phyloP scores from a whole-genome alignment of 2,329 filamentous ascomycete genomes.

The Zymoseptoria crescenta region DNA sequence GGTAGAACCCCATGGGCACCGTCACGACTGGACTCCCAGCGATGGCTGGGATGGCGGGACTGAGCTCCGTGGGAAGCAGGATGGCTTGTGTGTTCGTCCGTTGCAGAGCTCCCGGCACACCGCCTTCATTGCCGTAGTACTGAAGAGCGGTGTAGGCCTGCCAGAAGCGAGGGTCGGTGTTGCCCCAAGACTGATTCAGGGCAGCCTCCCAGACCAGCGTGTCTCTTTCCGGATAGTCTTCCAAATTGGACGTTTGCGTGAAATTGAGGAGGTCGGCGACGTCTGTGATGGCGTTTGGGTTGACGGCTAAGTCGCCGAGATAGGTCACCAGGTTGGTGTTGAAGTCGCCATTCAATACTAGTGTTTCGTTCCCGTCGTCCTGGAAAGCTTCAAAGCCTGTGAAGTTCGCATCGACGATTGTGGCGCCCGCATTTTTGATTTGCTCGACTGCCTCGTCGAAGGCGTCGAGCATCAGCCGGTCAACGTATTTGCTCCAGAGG shows the following conservation, averaged over 20 bases:
- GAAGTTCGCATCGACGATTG: conserved; percentile 17
- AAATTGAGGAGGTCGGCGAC: conserved; percentile 48
- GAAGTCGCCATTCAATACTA: conserved; percentile 54
- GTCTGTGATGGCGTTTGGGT: conserved; percentile 48
- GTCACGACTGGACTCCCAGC: conserved; percentile 55
- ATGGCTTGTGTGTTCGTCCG: conserved; percentile 54
- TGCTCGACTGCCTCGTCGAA: conserved; percentile 12
- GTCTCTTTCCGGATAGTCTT: conserved; percentile 56
- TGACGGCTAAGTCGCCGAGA: conserved; percentile 47
- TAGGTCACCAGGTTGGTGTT: conserved; percentile 50
- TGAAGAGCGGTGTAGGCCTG: conserved; percentile 46
- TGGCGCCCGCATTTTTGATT: conserved; percentile 13
- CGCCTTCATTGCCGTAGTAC: conserved; percentile 50
- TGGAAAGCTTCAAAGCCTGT: conserved; percentile 32
- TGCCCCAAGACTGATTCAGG: conserved; percentile 47
- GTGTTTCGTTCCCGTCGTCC: conserved; percentile 22
- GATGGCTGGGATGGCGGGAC: conserved; percentile 44
- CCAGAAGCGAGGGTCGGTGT: conserved; percentile 52
- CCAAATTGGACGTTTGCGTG: conserved; percentile 45
- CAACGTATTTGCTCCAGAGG: conserved; percentile 24
- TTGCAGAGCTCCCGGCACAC: conserved; percentile 52
- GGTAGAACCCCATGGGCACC: conserved; percentile 48
- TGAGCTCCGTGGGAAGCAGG: conserved; percentile 49
- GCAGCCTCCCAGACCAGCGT: conserved; percentile 50
- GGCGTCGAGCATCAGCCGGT: conserved; percentile 40